phyloP scores from a whole-genome alignment of 2,329 filamentous ascomycete genomes.

The Orbilia quercus region DNA sequence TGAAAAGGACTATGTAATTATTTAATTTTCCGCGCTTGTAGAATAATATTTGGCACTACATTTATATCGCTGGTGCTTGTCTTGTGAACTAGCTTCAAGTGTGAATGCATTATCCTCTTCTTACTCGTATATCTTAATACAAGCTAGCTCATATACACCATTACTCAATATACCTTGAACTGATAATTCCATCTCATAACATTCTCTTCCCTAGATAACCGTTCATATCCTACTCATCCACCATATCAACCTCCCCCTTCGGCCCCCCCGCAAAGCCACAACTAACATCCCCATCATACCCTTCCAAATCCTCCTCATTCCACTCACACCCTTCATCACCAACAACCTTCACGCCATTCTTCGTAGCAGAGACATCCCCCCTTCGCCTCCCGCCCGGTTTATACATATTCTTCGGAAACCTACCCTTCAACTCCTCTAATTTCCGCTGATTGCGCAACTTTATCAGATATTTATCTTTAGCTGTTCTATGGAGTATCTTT shows the following conservation, averaged over 20 bases:
- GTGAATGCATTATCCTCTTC: too few species aligned
- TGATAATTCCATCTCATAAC: too few species aligned
- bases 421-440: constrained; percentile 12
- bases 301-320: constrained; percentile 7
- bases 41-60: neutral
- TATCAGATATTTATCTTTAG: constrained; percentile 17
- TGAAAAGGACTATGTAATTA: neutral
- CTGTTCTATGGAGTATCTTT: constrained; percentile 46
- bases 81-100: too few species aligned
- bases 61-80: neutral
- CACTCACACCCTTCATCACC: neutral
- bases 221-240: too few species aligned
- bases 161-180: too few species aligned
- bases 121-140: too few species aligned
- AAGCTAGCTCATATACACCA: too few species aligned
- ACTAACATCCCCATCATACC: neutral
- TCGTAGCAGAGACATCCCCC: constrained; percentile 2
- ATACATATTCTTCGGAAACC: constrained; percentile 41
- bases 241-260: too few species aligned
- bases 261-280: too few species aligned
- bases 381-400: neutral
- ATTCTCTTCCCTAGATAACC: too few species aligned
- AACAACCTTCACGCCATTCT: neutral
- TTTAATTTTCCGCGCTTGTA: neutral
- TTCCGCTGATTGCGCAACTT: neutral